Base-by-base conservation (phyloP, 805 yeast species). In the Alloascoidea africana region DNA sequence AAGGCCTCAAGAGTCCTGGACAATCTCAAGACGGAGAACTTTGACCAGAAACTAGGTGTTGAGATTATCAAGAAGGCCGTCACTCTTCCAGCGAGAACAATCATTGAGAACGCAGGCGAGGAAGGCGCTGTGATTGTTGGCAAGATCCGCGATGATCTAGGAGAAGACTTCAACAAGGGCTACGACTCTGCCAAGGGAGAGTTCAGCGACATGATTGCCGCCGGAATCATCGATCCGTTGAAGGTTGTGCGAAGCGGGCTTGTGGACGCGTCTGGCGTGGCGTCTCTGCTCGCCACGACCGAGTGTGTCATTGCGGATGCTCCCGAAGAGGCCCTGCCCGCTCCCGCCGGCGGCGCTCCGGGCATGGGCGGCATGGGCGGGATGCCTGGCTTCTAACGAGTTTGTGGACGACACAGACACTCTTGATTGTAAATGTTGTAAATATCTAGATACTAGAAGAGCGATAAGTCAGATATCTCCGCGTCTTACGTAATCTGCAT, bases 191-290 rank as follows among this genome's bases (percentile, higher is more conserved):
- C 94, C 44, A 84, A 83, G 62, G 91, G 95, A 49, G 85, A 84
- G 64, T 84, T 73, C 68, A 85, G 91, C 45, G 95, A 91, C 60
- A 86, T 91, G 96, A 76, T 89, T 51, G 84, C 84, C 47, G 78
- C 91, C 42, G 98, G 98, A 70, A 89, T 91, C 64, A 85, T 89
- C 53, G 98, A 91, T 63, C 98, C 98, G 49, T 85, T 89, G 74
- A 89, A 86, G 73, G 97, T 89, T 49, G 96, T 91, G 42, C 84
- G 91, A 69, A 78, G 84, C 52, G 96, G 97, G 44, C 69, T 91
- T 54, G 84, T 84, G 40, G 97, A 91, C 54, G 97, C 98, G 44
- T 73, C 94, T 37, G 95, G 97, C 67, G 96, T 91, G 44, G 97
- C 98, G 36, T 85, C 96, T 19, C 69, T 91, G 59, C 71, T 91